These are phyloP conservation scores for Eutypa lata DNA, from an alignment of 2,329 filamentous ascomycete species.

Conservation along the genomic window DNA sequence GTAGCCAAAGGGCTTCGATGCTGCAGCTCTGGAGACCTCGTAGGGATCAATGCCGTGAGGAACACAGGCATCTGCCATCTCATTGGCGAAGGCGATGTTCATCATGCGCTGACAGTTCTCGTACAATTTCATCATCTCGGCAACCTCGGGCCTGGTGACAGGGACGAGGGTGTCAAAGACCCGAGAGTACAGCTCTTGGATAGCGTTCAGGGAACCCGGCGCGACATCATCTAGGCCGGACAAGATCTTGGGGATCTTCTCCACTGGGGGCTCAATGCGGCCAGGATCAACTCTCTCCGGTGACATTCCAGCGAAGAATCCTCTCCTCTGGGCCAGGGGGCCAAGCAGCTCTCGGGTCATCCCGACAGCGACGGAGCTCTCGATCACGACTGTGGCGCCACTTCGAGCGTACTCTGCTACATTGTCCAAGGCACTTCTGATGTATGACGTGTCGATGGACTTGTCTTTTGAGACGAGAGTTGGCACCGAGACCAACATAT, in stretches of 20 bases:
- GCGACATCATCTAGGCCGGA: slow-evolving; percentile 48
- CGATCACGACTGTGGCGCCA: slow-evolving; percentile 48
- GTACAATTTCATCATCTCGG: slow-evolving; percentile 57
- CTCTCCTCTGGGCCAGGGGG: slow-evolving; percentile 37
- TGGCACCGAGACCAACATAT: slow-evolving; percentile 53
- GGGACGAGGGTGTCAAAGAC: slow-evolving; percentile 46
- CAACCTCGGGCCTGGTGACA: slow-evolving; percentile 51
- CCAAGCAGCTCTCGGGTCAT: slow-evolving; percentile 50
- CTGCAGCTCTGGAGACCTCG: slow-evolving; percentile 47
- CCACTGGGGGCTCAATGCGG: slow-evolving; percentile 35
- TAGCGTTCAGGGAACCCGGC: slow-evolving; percentile 41
- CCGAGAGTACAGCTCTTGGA: slow-evolving; percentile 41
- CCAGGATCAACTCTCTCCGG: slow-evolving; percentile 53
- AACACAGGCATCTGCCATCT: slow-evolving; percentile 52
- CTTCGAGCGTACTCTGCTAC: slow-evolving; percentile 38
- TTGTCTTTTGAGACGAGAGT: slow-evolving; percentile 46
- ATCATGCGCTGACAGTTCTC: slow-evolving; percentile 58
- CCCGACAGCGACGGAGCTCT: slow-evolving; percentile 52
- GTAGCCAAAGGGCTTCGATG: slow-evolving; percentile 53
- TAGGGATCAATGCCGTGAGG: slow-evolving; percentile 44
- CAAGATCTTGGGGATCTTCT: slow-evolving; percentile 50
- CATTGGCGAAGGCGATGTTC: slow-evolving; percentile 52
- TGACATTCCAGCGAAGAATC: slow-evolving; percentile 48
- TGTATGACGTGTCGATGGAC: slow-evolving; percentile 44
- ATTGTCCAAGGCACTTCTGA: slow-evolving; percentile 40